Percentiles rank a stretch among this genome's conserved stretches.
These are phyloP conservation scores for Beta vulgaris DNA, from an alignment of 148 eudicot species.

Conservation along the genomic window DNA sequence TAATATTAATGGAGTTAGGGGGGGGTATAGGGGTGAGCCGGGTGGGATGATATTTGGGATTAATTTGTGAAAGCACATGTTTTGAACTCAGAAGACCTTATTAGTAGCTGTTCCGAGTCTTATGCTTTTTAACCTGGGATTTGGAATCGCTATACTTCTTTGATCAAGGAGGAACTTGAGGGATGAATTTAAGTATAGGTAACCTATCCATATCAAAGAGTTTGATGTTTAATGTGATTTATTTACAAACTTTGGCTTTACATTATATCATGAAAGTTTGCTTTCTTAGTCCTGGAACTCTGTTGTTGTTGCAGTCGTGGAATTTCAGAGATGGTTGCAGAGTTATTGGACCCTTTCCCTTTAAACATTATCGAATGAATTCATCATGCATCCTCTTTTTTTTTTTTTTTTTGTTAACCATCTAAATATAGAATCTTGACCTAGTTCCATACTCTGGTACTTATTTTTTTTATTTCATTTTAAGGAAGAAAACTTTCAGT, in stretches of 20 bases:
- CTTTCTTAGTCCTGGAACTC: not conserved
- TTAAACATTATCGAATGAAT: too few species aligned
- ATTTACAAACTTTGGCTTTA: not conserved
- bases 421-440: too few species aligned
- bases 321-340: not conserved
- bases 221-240: not conserved
- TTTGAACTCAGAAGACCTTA: not conserved
- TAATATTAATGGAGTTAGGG: not conserved
- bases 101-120: not conserved
- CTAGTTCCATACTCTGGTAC: too few species aligned
- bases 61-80: not conserved
- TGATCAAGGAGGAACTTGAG: not conserved
- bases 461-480: too few species aligned
- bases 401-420: too few species aligned
- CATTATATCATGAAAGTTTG: not conserved
- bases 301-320: not conserved
- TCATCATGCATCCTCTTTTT: too few species aligned
- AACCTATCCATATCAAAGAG: not conserved
- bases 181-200: too few species aligned
- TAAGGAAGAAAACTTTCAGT: too few species aligned
- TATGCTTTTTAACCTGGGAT: not conserved
- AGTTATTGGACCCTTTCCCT: not conserved
- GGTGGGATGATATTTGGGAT: too few species aligned
- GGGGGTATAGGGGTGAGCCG: too few species aligned
- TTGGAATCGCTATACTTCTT: not conserved